Evolutionary conservation across 2,329 filamentous ascomycete genomes (phyloP), one percentile per base, ranked within the genome.

Genomic region (Curvularia eragrostidis): DNA sequence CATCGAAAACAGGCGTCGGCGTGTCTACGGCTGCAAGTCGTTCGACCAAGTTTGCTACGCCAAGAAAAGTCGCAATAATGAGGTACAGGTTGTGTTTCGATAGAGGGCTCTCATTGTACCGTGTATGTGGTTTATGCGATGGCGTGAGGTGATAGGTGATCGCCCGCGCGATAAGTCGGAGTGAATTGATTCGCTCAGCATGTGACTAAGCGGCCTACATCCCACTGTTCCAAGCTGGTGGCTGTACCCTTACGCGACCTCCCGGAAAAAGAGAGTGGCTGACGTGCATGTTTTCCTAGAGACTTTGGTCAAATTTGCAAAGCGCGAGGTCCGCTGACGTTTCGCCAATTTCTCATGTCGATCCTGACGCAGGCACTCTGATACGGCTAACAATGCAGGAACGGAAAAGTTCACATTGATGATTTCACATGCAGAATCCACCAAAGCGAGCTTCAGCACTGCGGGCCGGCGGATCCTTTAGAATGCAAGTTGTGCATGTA

Each of bases 131-230:
- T 63, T 58, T 70, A 59, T 62, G 62, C 70, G 65, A 71, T 71
- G 64, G 52, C 38, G 69, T 76, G 71, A 75, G 69, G 73, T 75
- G 71, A 73, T 74, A 39, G 61, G 61, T 65, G 52, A 42, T 28
- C 34, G 48, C 24, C 30, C 39, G 48, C 48, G 46, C 52, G 66
- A 72, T 72, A 74, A 75, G 69, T 61, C 57, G 55, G 57, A 49
- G 38, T 56, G 50, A 26, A 58, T 44, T 75, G 70, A 75, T 75
- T 75, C 66, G 73, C 58, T 48, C 53, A 41, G 9, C 24, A 30
- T 39, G 8, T 71, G 67, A 71, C 64, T 73, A 67, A 68, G 65
- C 62, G 36, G 36, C 13, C 43, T 36, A 46, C 60, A 68, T 67
- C 70, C 67, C 68, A 70, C 68, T 61, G 44, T 46, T 61, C 13